Evolutionary conservation across 495 filamentous ascomycete species (phyloP), one percentile per base, ranked within the genome.

Genomic region (Apiosordaria backusii): DNA sequence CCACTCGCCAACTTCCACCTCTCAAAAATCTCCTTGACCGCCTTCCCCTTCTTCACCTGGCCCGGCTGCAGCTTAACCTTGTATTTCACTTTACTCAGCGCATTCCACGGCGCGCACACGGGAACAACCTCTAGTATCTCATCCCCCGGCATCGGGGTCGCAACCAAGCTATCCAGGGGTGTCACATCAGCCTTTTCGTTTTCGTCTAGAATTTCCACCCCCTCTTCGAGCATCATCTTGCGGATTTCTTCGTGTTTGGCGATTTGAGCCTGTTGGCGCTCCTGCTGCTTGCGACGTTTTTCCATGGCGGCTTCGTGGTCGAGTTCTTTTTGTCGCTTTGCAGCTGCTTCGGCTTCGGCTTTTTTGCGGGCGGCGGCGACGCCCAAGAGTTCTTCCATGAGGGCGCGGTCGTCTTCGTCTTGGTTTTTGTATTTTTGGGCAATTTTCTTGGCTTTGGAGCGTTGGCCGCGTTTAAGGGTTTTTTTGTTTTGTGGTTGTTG

Each of bases 61-160:
- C 95, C 95, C 0, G 95, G 95, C 79, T 98, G 95, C 68, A 99
- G 70, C 81, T 98, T 99, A 21, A 86, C 90, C 73, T 92, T 90
- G 79, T 96, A 97, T 78, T 96, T 96, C 70, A 89, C 90, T 59
- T 83, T 85, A 0, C 77, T 80, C 67, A 99, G 81, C 1, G 95
- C 90, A 19, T 83, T 82, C 89, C 93, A 97, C 4, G 95, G 95
- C 19, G 92, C 95, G 75, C 94, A 97, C 4, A 98, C 82, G 0
- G 92, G 90, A n/a, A 97, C 84, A 4, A 88, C 92, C 52, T 92
- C 92, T 2, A 97, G 79, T n/a, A 97, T 88, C 77, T 94, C 90
- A 70, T 98, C 94, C 18, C 91, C 92, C 0, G 87, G 83, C 18
- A 92, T 79, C 1, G 93, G 92, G 4, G 82, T 88, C 18, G 92